phyloP scores from a whole-genome alignment of 805 yeast genomes.

The Pichia rugopelliculosa region DNA sequence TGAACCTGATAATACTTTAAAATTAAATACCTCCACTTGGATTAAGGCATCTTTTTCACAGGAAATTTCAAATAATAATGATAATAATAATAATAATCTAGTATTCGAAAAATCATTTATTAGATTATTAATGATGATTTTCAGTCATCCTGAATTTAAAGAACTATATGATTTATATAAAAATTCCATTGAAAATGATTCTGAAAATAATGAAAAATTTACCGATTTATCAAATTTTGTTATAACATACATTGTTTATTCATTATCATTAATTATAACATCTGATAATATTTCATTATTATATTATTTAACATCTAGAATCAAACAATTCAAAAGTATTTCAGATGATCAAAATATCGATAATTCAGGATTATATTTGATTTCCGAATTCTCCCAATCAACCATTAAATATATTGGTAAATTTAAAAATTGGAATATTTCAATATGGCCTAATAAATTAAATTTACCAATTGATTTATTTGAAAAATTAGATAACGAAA shows the following conservation, averaged over 20 bases:
- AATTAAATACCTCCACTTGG: slow-evolving; percentile 58
- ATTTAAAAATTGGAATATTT: slow-evolving; percentile 56
- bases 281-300: slow-evolving; percentile 64
- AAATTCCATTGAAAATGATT: neutral
- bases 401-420: slow-evolving; percentile 52
- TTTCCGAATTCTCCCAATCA: slow-evolving; percentile 66
- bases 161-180: slow-evolving; percentile 26
- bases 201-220: neutral
- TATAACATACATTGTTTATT: slow-evolving; percentile 52
- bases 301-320: slow-evolving; percentile 68
- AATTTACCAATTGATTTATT: slow-evolving; percentile 65
- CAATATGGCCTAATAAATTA: slow-evolving; percentile 77
- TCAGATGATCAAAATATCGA: neutral
- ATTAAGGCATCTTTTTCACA: slow-evolving; percentile 49
- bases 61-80: slow-evolving; percentile 18
- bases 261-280: slow-evolving; percentile 50
- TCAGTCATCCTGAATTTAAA: slow-evolving; percentile 66
- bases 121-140: slow-evolving; percentile 58
- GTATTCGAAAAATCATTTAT: slow-evolving; percentile 60
- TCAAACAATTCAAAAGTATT: slow-evolving; percentile 59
- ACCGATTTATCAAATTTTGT: slow-evolving; percentile 39
- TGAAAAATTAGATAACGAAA: slow-evolving; percentile 30
- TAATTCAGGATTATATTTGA: slow-evolving; percentile 39
- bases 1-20: slow-evolving; percentile 55
- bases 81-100: slow-evolving; percentile 32